A percentile compares a stretch with the other conserved stretches of the same genome.
phyloP scores from a whole-genome alignment of 495 filamentous ascomycete species.

The Evansstolkia leycettana region DNA sequence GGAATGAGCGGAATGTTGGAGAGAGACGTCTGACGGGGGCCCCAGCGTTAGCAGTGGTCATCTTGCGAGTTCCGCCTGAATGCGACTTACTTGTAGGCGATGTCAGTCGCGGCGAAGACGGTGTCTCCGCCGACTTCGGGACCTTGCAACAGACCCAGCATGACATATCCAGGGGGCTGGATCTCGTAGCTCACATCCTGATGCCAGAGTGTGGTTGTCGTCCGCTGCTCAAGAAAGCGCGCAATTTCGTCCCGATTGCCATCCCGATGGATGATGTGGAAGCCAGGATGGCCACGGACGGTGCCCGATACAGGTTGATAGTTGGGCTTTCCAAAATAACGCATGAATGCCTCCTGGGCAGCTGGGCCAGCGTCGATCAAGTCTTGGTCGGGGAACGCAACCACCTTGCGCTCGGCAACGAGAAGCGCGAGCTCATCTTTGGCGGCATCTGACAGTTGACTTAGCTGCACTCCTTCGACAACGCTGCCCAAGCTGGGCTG shows the following conservation, averaged over 20 bases:
- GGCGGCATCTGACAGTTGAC: slow-evolving; percentile 49
- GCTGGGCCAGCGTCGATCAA: slow-evolving; percentile 56
- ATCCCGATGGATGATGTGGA: slow-evolving; percentile 51
- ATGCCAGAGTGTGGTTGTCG: slow-evolving; percentile 45
- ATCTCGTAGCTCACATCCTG: slow-evolving; percentile 43
- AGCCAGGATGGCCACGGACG: slow-evolving; percentile 39
- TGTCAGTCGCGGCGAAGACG: slow-evolving; percentile 63
- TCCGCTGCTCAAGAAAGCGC: slow-evolving; percentile 41
- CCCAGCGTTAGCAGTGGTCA: no score
- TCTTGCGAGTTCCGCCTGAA: neutral
- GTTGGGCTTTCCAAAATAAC: slow-evolving; percentile 47
- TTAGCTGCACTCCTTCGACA: slow-evolving; percentile 61
- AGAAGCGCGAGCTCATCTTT: slow-evolving; percentile 72
- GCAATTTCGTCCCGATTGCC: slow-evolving; percentile 43
- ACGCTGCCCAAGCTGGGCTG: slow-evolving; percentile 63
- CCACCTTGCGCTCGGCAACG: slow-evolving; percentile 63
- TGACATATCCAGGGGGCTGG: slow-evolving; percentile 43
- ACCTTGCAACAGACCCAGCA: slow-evolving; percentile 44
- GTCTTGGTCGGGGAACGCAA: slow-evolving; percentile 63
- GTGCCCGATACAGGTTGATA: slow-evolving; percentile 46
- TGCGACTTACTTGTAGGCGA: slow-evolving; percentile 49
- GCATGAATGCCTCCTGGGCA: slow-evolving; percentile 46
- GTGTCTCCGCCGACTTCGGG: slow-evolving; percentile 63
- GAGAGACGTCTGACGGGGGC: slow-evolving; percentile 43
- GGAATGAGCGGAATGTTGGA: slow-evolving; percentile 52